Conservation (phyloP, 2,329 filamentous ascomycete genomes). For the Aspergillus tamarii region DNA sequence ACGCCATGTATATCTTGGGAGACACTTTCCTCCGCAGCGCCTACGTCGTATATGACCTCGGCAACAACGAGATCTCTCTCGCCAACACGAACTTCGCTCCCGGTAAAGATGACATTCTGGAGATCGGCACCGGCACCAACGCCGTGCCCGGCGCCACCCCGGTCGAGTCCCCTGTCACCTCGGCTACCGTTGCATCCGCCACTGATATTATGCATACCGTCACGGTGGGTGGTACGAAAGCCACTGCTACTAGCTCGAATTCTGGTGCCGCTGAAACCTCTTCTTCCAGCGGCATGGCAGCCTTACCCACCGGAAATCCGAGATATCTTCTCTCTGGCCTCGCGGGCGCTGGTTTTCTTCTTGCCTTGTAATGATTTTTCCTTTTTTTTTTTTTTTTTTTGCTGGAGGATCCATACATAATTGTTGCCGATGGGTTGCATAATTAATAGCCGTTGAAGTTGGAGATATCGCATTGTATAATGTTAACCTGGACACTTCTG, state of each 20-base stretch:
- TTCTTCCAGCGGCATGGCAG: conserved; percentile 18
- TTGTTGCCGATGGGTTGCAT: background rate
- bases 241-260: background rate
- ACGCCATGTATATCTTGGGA: conserved; percentile 62
- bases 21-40: conserved; percentile 76
- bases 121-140: conserved; percentile 53
- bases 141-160: conserved; percentile 55
- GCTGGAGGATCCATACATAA: background rate
- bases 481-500: background rate
- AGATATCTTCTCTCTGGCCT: conserved; percentile 24
- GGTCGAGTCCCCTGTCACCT: conserved; percentile 11
- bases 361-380: conserved; percentile 17
- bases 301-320: conserved; percentile 17
- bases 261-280: conserved; percentile 9
- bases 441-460: background rate
- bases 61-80: conserved; percentile 71
- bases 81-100: conserved; percentile 69
- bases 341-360: conserved; percentile 23
- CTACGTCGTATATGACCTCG: conserved; percentile 75
- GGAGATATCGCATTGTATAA: background rate
- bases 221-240: background rate
- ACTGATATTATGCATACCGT: conserved; percentile 6
- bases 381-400: background rate
- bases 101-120: conserved; percentile 51
- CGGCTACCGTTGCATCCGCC: conserved; percentile 13